Percentiles rank a stretch among this genome's conserved stretches.
Conservation (phyloP, 164 flowering plant species). For the Saururus chinensis region DNA sequence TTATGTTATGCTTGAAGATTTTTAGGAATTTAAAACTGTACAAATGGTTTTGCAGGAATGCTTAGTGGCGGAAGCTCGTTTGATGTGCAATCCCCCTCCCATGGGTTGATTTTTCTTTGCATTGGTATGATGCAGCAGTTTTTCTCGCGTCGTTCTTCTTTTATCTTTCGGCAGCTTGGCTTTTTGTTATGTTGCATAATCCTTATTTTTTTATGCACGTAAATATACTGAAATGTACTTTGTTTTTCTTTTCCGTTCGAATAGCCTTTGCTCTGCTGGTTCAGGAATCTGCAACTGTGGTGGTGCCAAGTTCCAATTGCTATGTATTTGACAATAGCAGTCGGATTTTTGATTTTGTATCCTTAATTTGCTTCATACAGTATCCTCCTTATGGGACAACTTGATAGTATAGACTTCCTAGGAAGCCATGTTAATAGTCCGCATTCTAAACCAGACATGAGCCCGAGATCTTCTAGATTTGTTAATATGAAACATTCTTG, state of each 20-base stretch:
- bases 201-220: neutral
- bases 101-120: neutral
- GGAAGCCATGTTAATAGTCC: no score
- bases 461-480: no score
- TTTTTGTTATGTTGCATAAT: neutral
- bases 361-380: constrained; percentile 25
- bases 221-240: neutral
- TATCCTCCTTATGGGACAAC: neutral
- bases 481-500: no score
- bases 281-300: constrained; percentile 29
- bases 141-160: no score
- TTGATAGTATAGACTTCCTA: constrained; percentile 3
- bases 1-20: no score
- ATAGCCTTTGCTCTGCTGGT: constrained; percentile 19
- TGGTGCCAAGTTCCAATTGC: constrained; percentile 63
- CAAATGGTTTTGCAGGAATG: neutral
- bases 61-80: neutral
- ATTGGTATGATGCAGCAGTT: neutral
- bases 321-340: constrained; percentile 77
- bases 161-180: no score
- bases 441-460: no score
- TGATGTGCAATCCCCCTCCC: neutral
- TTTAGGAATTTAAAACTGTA: no score
- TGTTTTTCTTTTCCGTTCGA: no score
- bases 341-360: constrained; percentile 81